These are phyloP conservation scores for Kluyveromyces nonfermentans DNA, from an alignment of 805 yeast genomes.

Conservation along the genomic window DNA sequence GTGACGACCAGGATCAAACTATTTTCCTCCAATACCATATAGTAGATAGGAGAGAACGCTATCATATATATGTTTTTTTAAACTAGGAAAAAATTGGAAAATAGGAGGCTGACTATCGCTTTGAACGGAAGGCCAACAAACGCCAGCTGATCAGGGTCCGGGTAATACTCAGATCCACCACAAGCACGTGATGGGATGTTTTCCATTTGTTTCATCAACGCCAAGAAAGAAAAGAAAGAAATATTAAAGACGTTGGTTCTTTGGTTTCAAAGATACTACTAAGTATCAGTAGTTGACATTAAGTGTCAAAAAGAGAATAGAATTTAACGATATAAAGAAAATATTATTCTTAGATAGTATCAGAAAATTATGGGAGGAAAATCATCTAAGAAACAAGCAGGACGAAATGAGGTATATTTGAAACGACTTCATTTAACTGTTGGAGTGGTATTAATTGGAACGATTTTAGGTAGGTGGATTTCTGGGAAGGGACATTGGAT, in stretches of 20 bases:
- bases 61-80: not conserved
- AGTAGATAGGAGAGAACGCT: not conserved
- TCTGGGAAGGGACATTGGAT: conserved; percentile 12
- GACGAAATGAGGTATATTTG: conserved; percentile 15
- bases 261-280: too few species aligned
- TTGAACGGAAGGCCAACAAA: not conserved
- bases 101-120: not conserved
- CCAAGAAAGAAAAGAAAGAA: too few species aligned
- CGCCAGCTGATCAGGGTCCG: not conserved
- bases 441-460: conserved; percentile 19
- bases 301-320: too few species aligned
- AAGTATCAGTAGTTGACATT: too few species aligned
- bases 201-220: too few species aligned
- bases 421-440: conserved; percentile 17
- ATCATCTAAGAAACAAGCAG: conserved; percentile 45
- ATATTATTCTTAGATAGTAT: too few species aligned
- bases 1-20: not conserved
- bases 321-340: too few species aligned
- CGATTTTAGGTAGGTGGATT: conserved; percentile 32
- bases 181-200: too few species aligned
- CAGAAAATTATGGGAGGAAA: conserved; percentile 45
- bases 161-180: not conserved
- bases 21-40: not conserved
- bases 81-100: not conserved
- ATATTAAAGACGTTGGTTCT: too few species aligned